phyloP scores from a whole-genome alignment of 345 rosid genomes.

The Kernera saxatilis region DNA sequence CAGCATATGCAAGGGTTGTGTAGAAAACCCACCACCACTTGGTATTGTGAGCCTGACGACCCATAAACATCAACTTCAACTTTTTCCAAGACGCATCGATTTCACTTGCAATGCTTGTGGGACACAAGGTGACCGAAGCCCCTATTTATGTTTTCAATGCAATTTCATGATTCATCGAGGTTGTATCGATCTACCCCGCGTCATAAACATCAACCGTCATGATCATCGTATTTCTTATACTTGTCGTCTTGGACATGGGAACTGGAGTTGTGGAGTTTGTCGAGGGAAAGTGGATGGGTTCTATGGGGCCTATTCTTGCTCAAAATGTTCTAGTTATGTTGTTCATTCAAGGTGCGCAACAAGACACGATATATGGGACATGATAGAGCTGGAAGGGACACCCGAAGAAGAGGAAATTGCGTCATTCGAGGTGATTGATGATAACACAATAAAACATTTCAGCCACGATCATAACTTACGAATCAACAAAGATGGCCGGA shows the following conservation, averaged over 20 bases:
- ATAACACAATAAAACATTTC: not conserved
- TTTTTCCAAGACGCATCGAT: not conserved
- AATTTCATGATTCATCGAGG: not conserved
- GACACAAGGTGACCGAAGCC: not conserved
- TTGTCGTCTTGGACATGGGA: not conserved
- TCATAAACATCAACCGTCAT: not conserved
- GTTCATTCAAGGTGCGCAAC: not conserved
- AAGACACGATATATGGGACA: not conserved
- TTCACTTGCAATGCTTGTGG: constrained; percentile 17
- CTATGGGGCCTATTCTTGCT: not conserved
- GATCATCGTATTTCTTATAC: not conserved
- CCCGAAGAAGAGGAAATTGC: not conserved
- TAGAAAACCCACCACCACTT: not conserved
- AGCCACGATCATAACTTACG: not conserved
- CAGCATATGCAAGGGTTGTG: not conserved
- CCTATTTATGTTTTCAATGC: not conserved
- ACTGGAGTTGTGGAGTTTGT: not conserved
- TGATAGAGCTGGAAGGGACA: not conserved
- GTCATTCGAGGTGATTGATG: not conserved
- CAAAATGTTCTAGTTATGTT: not conserved
- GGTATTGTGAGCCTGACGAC: not conserved
- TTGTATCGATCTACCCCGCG: not conserved
- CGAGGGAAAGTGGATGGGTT: not conserved
- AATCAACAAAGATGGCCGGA: not conserved
- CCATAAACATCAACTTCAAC: not conserved